Evolutionary conservation across 73 alveolate species (phyloP).

Genomic region (Symbiodinium natans): DNA sequence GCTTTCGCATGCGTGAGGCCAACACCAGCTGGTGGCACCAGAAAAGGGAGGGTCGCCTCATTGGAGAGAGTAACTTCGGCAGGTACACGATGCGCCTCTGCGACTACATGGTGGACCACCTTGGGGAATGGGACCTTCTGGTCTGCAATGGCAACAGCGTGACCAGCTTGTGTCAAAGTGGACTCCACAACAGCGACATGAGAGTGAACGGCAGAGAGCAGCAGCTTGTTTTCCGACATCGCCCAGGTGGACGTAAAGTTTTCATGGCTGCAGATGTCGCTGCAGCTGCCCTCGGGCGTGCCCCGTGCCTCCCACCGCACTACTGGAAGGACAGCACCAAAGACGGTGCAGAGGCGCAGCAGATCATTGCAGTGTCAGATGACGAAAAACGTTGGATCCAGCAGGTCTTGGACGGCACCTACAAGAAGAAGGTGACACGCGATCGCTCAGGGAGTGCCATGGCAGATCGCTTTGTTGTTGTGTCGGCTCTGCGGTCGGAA

Average conservation of each 20-base stretch:
- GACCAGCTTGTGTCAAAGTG: not conserved
- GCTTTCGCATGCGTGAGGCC: not conserved
- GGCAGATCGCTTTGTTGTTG: conserved; percentile 79
- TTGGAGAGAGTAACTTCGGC: conserved; percentile 74
- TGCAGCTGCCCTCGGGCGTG: conserved; percentile 29
- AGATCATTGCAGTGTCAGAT: not conserved
- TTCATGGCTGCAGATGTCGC: conserved; percentile 18
- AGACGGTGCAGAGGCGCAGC: not conserved
- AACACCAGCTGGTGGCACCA: not conserved
- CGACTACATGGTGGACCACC: conserved; percentile 85
- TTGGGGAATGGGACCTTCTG: conserved; percentile 84
- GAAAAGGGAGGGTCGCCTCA: not conserved
- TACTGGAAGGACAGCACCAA: conserved; percentile 24
- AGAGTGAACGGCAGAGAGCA: conserved; percentile 50
- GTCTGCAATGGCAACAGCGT: conserved; percentile 70
- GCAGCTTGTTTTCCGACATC: conserved; percentile 86
- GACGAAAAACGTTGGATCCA: conserved; percentile 85
- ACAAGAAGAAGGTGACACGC: conserved; percentile 72
- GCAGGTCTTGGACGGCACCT: conserved; percentile 63
- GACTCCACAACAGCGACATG: not conserved
- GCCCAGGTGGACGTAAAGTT: conserved; percentile 51
- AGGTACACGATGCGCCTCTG: conserved; percentile 82
- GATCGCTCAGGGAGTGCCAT: conserved; percentile 73
- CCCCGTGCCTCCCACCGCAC: conserved; percentile 48
- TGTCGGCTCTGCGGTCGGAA: conserved; percentile 60